Evolutionary conservation across 306 rosid species (phyloP).

Genomic region (Phaseolus lunatus): DNA sequence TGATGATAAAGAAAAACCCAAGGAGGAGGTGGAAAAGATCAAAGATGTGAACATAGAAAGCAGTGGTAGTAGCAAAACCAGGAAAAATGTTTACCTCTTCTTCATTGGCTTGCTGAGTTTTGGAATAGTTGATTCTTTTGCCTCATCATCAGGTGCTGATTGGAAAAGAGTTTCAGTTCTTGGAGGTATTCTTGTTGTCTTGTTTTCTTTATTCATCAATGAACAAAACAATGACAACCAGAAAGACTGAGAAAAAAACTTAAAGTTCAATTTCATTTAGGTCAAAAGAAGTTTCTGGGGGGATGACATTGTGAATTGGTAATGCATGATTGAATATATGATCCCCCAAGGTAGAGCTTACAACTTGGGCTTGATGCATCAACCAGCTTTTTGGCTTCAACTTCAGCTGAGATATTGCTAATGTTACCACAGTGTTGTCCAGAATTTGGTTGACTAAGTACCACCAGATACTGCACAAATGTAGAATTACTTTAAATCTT

Average conservation of each 20-base stretch:
- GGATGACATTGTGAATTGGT: constrained; percentile 34
- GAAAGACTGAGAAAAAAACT: constrained; percentile 45
- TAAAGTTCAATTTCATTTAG: constrained; percentile 37
- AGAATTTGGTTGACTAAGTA: constrained; percentile 48
- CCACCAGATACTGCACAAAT: constrained; percentile 50
- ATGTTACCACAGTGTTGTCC: constrained; percentile 62
- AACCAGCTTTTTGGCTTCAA: constrained; percentile 58
- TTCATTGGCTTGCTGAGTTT: constrained; percentile 64
- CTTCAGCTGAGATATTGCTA: constrained; percentile 44
- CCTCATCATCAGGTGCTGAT: constrained; percentile 60
- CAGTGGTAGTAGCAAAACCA: constrained; percentile 60
- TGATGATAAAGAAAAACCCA: constrained; percentile 49
- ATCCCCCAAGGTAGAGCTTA: constrained; percentile 61
- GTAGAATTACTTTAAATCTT: constrained; percentile 30
- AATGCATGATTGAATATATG: constrained; percentile 56
- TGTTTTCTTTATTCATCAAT: constrained; percentile 60
- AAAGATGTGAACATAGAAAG: constrained; percentile 54
- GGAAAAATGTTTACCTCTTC: constrained; percentile 68
- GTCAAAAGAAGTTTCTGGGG: constrained; percentile 22
- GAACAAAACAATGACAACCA: constrained; percentile 66
- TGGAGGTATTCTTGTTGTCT: constrained; percentile 66
- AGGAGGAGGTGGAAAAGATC: constrained; percentile 59
- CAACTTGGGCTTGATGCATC: constrained; percentile 65
- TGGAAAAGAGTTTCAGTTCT: constrained; percentile 73
- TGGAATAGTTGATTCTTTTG: constrained; percentile 62